A percentile compares a stretch with the other conserved stretches of the same genome.
Evolutionary conservation across 2,329 filamentous ascomycete genomes (phyloP).

Genomic region (Sclerotinia trifoliorum): DNA sequence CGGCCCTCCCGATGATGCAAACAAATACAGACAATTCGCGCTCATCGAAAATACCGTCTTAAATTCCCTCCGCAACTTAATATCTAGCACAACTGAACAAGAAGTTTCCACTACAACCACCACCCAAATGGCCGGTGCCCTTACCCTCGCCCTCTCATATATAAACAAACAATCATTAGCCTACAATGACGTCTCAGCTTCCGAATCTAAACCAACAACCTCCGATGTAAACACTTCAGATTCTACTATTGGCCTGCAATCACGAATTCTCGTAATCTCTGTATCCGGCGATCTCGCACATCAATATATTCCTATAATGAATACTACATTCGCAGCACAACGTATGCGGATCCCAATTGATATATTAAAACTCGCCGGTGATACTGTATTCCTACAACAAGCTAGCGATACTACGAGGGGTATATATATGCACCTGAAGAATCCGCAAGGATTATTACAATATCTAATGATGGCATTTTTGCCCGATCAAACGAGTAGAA

Average conservation of each 20-base stretch:
- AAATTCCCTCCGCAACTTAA: slow-evolving; percentile 68
- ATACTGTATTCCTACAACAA: slow-evolving; percentile 92
- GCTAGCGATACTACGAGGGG: slow-evolving; percentile 73
- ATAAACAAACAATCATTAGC: slow-evolving; percentile 66
- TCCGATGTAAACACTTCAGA: slow-evolving; percentile 30
- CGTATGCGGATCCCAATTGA: slow-evolving; percentile 87
- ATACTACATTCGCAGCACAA: slow-evolving; percentile 92
- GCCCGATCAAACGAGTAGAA: slow-evolving; percentile 64
- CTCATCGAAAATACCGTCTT: slow-evolving; percentile 81
- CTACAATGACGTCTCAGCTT: slow-evolving; percentile 42
- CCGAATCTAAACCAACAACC: slow-evolving; percentile 34
- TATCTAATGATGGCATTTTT: slow-evolving; percentile 94
- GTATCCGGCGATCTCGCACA: slow-evolving; percentile 82
- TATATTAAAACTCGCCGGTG: slow-evolving; percentile 79
- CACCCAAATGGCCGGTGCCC: slow-evolving; percentile 84
- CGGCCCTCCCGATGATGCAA: slow-evolving; percentile 50
- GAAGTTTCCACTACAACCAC: slow-evolving; percentile 69
- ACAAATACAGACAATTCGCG: slow-evolving; percentile 92
- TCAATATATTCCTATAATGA: slow-evolving; percentile 98
- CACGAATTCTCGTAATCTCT: slow-evolving; percentile 84
- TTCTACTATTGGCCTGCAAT: slow-evolving; percentile 57
- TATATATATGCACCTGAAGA: slow-evolving; percentile 61
- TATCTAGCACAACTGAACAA: slow-evolving; percentile 63
- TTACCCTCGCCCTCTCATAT: slow-evolving; percentile 85
- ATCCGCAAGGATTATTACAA: slow-evolving; percentile 74